Evolutionary conservation across 345 rosid genomes (phyloP).

Genomic region (Citrus reticulata): DNA sequence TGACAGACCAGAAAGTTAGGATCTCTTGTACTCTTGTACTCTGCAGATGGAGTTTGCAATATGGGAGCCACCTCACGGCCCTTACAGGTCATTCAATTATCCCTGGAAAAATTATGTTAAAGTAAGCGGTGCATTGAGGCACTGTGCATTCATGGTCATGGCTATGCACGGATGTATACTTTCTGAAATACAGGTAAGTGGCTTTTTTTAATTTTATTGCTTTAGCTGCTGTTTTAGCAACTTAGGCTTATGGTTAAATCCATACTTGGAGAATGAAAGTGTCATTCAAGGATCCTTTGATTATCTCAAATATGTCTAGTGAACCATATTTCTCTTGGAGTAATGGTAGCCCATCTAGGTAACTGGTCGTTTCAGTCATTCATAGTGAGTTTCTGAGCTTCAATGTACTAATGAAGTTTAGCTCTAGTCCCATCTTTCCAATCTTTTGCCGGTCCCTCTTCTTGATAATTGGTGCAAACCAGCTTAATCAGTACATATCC

Average conservation of each 20-base stretch:
- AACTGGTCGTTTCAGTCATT: neutral
- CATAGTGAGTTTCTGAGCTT: neutral
- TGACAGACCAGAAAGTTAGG: neutral
- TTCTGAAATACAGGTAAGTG: slow-evolving; percentile 78
- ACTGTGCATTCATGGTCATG: slow-evolving; percentile 95
- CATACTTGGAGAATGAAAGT: neutral
- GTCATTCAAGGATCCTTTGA: neutral
- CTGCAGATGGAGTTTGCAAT: slow-evolving; percentile 68
- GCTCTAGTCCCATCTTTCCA: neutral
- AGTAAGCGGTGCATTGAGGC: slow-evolving; percentile 82
- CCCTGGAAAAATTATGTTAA: slow-evolving; percentile 80
- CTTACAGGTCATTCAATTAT: slow-evolving; percentile 58
- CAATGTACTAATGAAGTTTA: neutral
- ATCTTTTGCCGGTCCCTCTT: neutral
- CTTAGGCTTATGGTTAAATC: neutral
- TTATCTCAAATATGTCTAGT: neutral
- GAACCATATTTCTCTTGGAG: neutral
- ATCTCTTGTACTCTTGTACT: slow-evolving; percentile 5
- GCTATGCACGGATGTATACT: slow-evolving; percentile 95
- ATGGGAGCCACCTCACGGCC: slow-evolving; percentile 98
- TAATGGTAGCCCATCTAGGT: neutral
- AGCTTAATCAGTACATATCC: too few relatives aligned
- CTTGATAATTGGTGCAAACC: neutral
- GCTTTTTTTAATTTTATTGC: neutral
- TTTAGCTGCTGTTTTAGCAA: neutral